Base-by-base conservation (phyloP, 2,329 filamentous ascomycete genomes). In the Aspergillus niger region DNA sequence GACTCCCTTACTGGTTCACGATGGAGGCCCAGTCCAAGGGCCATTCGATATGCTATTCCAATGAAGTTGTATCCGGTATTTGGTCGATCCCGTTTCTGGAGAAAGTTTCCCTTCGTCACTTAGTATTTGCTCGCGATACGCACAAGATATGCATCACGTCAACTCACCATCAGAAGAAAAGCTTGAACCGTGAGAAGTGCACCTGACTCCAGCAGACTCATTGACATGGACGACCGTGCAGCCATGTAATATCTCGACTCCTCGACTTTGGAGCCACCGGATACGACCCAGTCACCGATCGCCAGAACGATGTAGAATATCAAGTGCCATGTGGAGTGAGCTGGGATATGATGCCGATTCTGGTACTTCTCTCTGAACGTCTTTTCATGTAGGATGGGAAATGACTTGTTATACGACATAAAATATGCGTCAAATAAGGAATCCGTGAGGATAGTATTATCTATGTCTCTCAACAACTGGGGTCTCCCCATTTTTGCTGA, bases 31-130 rank as follows among this genome's bases (percentile, higher is more conserved):
- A 84, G 67, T 0, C 81, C 80, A 53, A 82, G 77, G 11, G 81
- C 82, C 76, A 84, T 81, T 24, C 82, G 72, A 17, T 79, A 75
- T 0, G 82, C 82, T 17, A 83, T 74, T 0, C 82, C 82, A n/a
- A 82, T 74, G 55, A 81, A 81, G 63, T 82, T 83, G 63, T 81
- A 83, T 1, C 81, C 80, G 0, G 80, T 81, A 61, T 84, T 84
- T 3, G 81, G 81, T 39, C 80, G 77, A 65, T 83, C 79, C 30
- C 79, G 72, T 65, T 83, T 83, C 64, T 83, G 82, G 3, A 82
- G 72, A 65, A 83, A 83, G 51, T 83, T 83, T 0, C 77, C 77
- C 54, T 66, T 47, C 13, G 3, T 15, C 1, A 13, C 36, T 30
- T 15, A 56, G 48, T 20, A 22, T 39, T 49, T 11, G 10, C 22